phyloP scores from a whole-genome alignment of 352 stramenopile species.

The Thalassiosira delicatula region DNA sequence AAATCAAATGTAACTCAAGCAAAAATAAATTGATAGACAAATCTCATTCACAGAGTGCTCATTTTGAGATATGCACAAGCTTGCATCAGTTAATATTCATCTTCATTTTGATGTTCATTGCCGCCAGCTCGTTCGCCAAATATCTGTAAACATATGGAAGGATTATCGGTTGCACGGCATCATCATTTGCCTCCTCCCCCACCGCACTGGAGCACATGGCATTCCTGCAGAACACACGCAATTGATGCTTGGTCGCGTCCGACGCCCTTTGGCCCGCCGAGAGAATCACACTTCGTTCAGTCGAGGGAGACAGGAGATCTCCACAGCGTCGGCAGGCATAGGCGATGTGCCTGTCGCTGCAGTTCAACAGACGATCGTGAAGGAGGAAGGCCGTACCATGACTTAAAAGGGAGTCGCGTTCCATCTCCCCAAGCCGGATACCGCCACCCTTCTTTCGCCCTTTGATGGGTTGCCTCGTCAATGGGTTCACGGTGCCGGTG shows the following conservation, averaged over 20 bases:
- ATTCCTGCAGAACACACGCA: conserved; percentile 82
- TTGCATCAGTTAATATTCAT: conserved; percentile 82
- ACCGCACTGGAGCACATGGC: conserved; percentile 71
- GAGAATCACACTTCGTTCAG: conserved; percentile 81
- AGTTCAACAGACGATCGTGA: conserved; percentile 98
- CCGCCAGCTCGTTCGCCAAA: conserved; percentile 98
- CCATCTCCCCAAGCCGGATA: conserved; percentile 99
- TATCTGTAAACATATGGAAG: conserved; percentile 98
- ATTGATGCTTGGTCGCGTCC: conserved; percentile 71
- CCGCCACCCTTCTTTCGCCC: conserved; percentile 98
- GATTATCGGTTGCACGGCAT: conserved; percentile 91
- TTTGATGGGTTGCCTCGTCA: conserved; percentile 99
- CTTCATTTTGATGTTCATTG: conserved; percentile 99
- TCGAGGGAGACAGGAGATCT: conserved; percentile 85
- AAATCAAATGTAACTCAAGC: too few species aligned
- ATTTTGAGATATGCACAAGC: too few species aligned
- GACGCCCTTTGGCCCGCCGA: conserved; percentile 73
- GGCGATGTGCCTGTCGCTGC: conserved; percentile 97
- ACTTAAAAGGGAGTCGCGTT: conserved; percentile 97
- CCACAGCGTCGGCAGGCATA: conserved; percentile 93
- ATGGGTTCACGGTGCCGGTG: conserved; percentile 96
- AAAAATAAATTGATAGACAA: too few species aligned
- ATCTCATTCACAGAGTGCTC: too few species aligned
- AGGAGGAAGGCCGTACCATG: conserved; percentile 96
- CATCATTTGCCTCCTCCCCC: conserved; percentile 83